Conservation (phyloP, 129 eudicot species). For the Escallonia herrerae region DNA sequence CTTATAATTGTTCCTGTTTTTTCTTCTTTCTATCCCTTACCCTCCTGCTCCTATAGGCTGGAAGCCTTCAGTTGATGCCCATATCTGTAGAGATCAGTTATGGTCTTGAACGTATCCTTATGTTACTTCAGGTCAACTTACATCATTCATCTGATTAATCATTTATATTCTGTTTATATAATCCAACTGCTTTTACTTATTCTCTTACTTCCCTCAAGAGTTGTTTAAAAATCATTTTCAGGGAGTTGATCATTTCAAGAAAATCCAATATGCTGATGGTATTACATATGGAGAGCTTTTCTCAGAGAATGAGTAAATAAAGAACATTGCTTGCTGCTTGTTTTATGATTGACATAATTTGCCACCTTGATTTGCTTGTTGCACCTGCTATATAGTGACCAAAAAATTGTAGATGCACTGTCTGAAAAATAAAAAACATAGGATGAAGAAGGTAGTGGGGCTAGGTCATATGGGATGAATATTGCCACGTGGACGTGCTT, state of each 20-base stretch:
- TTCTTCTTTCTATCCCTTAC: background rate
- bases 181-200: no score
- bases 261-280: conserved; percentile 92
- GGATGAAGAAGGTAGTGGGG: no score
- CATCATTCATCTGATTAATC: background rate
- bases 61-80: conserved; percentile 85
- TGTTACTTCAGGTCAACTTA: conserved; percentile 81
- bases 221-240: conserved; percentile 20
- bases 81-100: conserved; percentile 96
- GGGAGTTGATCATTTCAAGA: conserved; percentile 99
- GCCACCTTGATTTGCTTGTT: background rate
- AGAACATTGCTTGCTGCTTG: conserved; percentile 5
- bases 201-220: background rate
- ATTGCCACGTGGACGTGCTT: no score
- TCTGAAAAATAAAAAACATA: no score
- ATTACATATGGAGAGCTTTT: conserved; percentile 98
- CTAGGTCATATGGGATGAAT: no score
- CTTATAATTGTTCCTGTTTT: background rate
- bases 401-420: no score
- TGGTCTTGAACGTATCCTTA: conserved; percentile 97
- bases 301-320: conserved; percentile 78
- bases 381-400: background rate
- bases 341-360: background rate
- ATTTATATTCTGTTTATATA: conserved; percentile 6
- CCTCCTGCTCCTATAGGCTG: conserved; percentile 45